These are phyloP conservation scores for Theobroma grandiflorum DNA, from an alignment of 441 rosid genomes.

Conservation along the genomic window DNA sequence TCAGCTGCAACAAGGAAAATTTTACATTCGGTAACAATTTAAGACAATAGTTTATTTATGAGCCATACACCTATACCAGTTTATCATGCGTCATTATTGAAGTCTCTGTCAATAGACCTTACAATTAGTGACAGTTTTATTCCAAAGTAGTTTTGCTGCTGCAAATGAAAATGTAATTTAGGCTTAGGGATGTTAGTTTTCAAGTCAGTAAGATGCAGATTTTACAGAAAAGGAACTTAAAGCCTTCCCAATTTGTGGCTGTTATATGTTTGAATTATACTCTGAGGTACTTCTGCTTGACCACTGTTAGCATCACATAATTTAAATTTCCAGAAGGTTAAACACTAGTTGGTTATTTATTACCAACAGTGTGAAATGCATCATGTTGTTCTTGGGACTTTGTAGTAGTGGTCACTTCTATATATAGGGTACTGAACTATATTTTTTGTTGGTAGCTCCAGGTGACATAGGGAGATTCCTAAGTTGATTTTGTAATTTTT, in stretches of 20 bases:
- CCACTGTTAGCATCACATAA: not conserved
- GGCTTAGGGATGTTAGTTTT: not conserved
- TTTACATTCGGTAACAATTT: slow-evolving; percentile 71
- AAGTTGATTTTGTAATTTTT: slow-evolving; percentile 24
- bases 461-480: slow-evolving; percentile 21
- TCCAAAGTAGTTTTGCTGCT: slow-evolving; percentile 13
- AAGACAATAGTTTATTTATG: slow-evolving; percentile 1
- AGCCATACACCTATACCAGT: not conserved
- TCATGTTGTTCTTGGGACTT: not conserved
- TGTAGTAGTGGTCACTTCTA: not conserved
- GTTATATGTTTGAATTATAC: slow-evolving; percentile 15
- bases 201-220: not conserved
- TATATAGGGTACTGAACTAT: not conserved
- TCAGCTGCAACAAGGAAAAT: slow-evolving; percentile 69
- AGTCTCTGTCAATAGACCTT: slow-evolving; percentile 8
- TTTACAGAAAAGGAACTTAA: not conserved
- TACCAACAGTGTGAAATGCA: slow-evolving; percentile 2
- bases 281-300: not conserved
- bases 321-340: slow-evolving; percentile 13
- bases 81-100: slow-evolving; percentile 5
- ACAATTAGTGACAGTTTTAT: slow-evolving; percentile 8
- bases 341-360: not conserved
- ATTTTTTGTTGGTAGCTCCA: slow-evolving; percentile 22
- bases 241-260: not conserved
- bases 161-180: not conserved